Conservation (phyloP, 1,284 basidiomycete species). For the Sanghuangporus weigelae region DNA sequence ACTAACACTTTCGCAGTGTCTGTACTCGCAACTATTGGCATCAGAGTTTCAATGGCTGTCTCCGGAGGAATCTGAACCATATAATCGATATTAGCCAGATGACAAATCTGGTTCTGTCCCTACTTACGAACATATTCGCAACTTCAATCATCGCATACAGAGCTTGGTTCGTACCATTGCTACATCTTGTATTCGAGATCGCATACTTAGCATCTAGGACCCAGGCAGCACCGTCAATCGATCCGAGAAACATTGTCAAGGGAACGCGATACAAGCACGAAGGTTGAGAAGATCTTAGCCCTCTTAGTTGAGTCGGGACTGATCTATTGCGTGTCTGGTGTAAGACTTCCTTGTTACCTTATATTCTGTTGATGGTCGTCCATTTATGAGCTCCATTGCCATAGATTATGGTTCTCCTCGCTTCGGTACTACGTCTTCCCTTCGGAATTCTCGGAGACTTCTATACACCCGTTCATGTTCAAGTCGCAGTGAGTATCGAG, state of each 20-base stretch:
- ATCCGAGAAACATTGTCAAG: neutral
- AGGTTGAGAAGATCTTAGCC: neutral
- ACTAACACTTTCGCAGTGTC: neutral
- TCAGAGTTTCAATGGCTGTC: neutral
- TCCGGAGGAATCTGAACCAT: neutral
- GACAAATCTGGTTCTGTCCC: neutral
- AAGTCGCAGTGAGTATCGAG: constrained; percentile 5
- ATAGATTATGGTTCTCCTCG: neutral
- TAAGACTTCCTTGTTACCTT: neutral
- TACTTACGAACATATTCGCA: constrained; percentile 1
- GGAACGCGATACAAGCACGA: neutral
- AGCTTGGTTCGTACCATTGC: neutral
- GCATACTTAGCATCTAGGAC: neutral
- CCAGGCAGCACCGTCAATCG: neutral
- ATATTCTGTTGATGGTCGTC: neutral
- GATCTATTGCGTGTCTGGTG: constrained; percentile 4
- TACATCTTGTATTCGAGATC: neutral
- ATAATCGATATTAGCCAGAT: neutral
- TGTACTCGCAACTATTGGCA: neutral
- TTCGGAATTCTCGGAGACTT: neutral
- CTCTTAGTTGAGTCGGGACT: constrained; percentile 5
- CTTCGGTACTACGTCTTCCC: neutral
- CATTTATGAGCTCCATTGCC: neutral
- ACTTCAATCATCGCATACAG: neutral
- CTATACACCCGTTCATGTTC: constrained; percentile 3